Conservation (phyloP, 768 basidiomycete genomes). For the Dictyophora rubrovolvata region DNA sequence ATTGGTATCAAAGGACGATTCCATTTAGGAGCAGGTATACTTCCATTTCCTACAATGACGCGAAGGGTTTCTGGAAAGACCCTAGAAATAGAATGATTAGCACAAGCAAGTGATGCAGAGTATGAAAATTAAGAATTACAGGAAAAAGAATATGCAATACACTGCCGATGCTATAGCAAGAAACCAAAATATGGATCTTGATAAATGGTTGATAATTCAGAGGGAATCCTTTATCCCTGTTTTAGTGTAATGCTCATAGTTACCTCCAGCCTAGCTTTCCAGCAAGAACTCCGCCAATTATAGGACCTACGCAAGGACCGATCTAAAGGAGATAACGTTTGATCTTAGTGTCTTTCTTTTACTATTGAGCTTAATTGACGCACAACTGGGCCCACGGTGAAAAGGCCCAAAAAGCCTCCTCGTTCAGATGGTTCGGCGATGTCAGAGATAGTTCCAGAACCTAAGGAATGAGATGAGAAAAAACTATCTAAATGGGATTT, state of each 20-base stretch:
- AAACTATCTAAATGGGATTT: neutral
- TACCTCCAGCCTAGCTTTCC: slow-evolving; percentile 58
- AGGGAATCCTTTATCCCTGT: slow-evolving; percentile 13
- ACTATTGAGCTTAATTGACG: slow-evolving; percentile 11
- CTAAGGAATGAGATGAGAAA: slow-evolving; percentile 20
- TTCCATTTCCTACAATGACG: slow-evolving; percentile 21
- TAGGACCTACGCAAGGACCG: slow-evolving; percentile 37
- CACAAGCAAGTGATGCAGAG: neutral
- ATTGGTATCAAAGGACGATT: slow-evolving; percentile 20
- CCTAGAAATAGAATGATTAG: slow-evolving; percentile 14
- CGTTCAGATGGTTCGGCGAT: slow-evolving; percentile 63
- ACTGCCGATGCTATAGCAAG: slow-evolving; percentile 36
- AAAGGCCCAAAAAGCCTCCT: slow-evolving; percentile 64
- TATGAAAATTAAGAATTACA: neutral
- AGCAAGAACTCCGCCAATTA: slow-evolving; percentile 39
- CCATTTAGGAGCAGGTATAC: slow-evolving; percentile 16
- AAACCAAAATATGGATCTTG: slow-evolving; percentile 55
- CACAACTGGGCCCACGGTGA: slow-evolving; percentile 53
- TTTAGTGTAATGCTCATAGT: slow-evolving; percentile 18
- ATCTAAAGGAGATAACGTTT: slow-evolving; percentile 12
- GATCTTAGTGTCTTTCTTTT: neutral
- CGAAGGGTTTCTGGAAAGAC: slow-evolving; percentile 18
- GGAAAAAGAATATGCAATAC: slow-evolving; percentile 23
- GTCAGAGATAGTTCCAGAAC: slow-evolving; percentile 70
- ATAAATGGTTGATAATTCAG: neutral